phyloP scores from a whole-genome alignment of 495 filamentous ascomycete genomes.

The Hyaloscypha finlandica region DNA sequence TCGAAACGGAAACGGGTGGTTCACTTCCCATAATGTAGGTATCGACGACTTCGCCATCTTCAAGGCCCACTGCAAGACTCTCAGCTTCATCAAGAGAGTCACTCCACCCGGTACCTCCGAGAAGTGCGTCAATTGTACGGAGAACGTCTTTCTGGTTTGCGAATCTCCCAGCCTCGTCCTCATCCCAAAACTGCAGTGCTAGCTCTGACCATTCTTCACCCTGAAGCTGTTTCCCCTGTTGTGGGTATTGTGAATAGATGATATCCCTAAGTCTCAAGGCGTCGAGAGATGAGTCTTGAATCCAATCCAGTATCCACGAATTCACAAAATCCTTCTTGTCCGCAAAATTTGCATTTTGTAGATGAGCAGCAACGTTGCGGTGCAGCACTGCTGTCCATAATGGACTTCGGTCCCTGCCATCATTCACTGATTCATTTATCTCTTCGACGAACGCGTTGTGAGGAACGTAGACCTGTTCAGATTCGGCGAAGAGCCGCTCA shows the following conservation, averaged over 20 bases:
- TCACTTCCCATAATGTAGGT: constrained; percentile 4
- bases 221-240: constrained; percentile 5
- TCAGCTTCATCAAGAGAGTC: too few relatives aligned
- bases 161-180: constrained; percentile 17
- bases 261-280: constrained; percentile 11
- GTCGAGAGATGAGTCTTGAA: constrained; percentile 28
- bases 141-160: constrained; percentile 16
- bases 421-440: constrained; percentile 20
- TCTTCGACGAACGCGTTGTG: constrained; percentile 25
- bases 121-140: constrained; percentile 23
- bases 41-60: not conserved
- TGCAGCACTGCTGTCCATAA: constrained; percentile 20
- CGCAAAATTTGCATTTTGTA: constrained; percentile 9
- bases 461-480: constrained; percentile 24
- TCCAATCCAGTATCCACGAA: constrained; percentile 28
- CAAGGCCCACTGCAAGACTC: too few relatives aligned
- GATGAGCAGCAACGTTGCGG: not conserved
- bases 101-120: constrained; percentile 10
- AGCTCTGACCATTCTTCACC: constrained; percentile 28
- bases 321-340: constrained; percentile 31
- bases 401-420: constrained; percentile 24
- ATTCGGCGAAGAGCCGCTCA: constrained; percentile 20
- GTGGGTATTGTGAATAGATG: constrained; percentile 21
- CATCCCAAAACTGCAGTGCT: constrained; percentile 25
- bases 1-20: too few relatives aligned